These are phyloP conservation scores for Colletotrichum gigasporum DNA, from an alignment of 2,329 filamentous ascomycete species.

Conservation along the genomic window DNA sequence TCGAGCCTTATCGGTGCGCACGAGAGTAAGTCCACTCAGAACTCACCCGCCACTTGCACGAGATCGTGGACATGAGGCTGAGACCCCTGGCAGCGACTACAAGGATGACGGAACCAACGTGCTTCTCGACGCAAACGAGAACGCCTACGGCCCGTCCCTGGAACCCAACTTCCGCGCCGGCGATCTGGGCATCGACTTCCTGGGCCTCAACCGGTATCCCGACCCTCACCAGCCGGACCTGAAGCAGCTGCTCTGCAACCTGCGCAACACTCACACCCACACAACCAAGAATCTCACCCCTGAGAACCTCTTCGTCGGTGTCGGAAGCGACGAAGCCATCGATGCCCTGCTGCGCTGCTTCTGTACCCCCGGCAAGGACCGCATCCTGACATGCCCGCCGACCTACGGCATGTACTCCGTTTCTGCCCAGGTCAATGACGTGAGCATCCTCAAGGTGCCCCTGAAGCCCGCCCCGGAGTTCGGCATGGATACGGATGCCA, in stretches of 20 bases:
- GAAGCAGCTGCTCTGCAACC: slow-evolving; percentile 85
- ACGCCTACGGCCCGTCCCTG: slow-evolving; percentile 89
- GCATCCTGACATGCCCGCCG: slow-evolving; percentile 92
- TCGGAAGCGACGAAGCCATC: slow-evolving; percentile 96
- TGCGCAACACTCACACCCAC: slow-evolving; percentile 88
- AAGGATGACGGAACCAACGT: slow-evolving; percentile 98
- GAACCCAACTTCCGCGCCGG: slow-evolving; percentile 58
- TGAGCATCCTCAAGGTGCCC: slow-evolving; percentile 86
- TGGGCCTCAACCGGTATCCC: slow-evolving; percentile 91
- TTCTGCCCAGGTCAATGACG: slow-evolving; percentile 92
- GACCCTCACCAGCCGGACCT: slow-evolving; percentile 92
- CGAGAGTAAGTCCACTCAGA: slow-evolving; percentile 70
- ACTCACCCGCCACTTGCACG: neutral
- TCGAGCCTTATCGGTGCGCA: slow-evolving; percentile 84
- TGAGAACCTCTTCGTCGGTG: slow-evolving; percentile 91
- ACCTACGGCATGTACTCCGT: slow-evolving; percentile 99
- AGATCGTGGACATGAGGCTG: neutral
- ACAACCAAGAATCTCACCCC: slow-evolving; percentile 78
- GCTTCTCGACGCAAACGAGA: slow-evolving; percentile 97
- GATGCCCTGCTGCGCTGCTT: slow-evolving; percentile 94
- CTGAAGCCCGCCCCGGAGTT: slow-evolving; percentile 78
- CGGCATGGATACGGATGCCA: slow-evolving; percentile 74
- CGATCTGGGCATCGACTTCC: slow-evolving; percentile 74
- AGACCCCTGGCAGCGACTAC: slow-evolving; percentile 78
- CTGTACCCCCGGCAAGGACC: slow-evolving; percentile 86